Evolutionary conservation across 306 rosid genomes (phyloP).

Genomic region (Luffa acutangula): DNA sequence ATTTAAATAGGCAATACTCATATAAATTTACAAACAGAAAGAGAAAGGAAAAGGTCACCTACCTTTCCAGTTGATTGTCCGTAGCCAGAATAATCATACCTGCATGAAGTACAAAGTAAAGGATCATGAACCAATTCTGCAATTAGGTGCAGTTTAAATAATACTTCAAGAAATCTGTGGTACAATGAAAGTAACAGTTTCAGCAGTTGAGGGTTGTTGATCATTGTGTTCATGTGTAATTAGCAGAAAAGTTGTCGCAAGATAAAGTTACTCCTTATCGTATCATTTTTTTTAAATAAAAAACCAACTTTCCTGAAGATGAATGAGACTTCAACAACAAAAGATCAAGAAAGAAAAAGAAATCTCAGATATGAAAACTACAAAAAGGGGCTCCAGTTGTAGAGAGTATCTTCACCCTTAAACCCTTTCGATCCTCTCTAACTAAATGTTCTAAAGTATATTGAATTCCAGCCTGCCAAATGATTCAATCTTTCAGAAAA

Average conservation of each 20-base stretch:
- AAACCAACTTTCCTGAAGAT: background rate
- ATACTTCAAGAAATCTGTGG: background rate
- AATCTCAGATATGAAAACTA: background rate
- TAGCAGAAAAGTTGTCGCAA: background rate
- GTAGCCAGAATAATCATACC: slow-evolving; percentile 95
- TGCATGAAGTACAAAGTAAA: slow-evolving; percentile 25
- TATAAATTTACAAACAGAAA: background rate
- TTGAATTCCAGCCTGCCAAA: background rate
- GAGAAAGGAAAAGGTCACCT: slow-evolving; percentile 11
- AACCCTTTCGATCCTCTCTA: background rate
- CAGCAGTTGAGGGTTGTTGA: background rate
- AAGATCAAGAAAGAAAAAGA: background rate
- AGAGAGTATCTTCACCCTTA: background rate
- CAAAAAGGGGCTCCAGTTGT: background rate
- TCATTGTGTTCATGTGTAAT: background rate
- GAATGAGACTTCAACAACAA: background rate
- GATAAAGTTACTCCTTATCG: background rate
- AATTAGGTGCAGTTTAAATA: background rate
- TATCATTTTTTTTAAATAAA: background rate
- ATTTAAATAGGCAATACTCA: background rate
- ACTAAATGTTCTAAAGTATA: background rate
- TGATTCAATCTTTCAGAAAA: background rate
- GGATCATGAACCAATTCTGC: background rate
- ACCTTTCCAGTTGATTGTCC: slow-evolving; percentile 99
- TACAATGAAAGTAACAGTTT: background rate